Conservation (phyloP, 2,329 filamentous ascomycete species). For the Fusarium subglutinans region DNA sequence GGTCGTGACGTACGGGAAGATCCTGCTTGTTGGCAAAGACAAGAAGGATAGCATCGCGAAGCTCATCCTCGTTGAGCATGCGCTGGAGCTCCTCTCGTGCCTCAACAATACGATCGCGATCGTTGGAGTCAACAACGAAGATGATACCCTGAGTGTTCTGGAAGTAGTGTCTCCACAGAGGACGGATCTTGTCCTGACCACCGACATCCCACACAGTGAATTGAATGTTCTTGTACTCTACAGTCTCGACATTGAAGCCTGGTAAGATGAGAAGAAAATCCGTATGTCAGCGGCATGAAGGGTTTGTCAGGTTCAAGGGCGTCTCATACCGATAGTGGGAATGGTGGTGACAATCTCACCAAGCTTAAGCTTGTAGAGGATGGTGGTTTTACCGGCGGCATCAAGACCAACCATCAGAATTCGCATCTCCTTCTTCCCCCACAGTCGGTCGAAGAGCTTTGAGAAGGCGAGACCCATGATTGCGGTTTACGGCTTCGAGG, state of each 20-base stretch:
- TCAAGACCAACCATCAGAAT: constrained; percentile 99
- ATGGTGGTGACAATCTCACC: constrained; percentile 99
- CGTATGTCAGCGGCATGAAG: constrained; percentile 33
- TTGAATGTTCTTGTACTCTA: constrained; percentile 99
- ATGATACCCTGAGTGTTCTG: constrained; percentile 99
- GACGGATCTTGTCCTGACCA: constrained; percentile 99
- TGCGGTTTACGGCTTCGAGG: constrained; percentile 58
- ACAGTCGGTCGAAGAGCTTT: constrained; percentile 94
- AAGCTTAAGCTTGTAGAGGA: constrained; percentile 99
- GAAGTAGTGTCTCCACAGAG: constrained; percentile 99
- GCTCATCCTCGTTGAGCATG: constrained; percentile 99
- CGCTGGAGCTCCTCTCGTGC: constrained; percentile 95
- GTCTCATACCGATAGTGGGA: constrained; percentile 84
- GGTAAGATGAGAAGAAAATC: constrained; percentile 2
- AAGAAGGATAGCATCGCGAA: constrained; percentile 94
- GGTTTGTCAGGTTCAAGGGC: background rate
- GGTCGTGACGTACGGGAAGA: constrained; percentile 78
- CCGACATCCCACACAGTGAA: constrained; percentile 99
- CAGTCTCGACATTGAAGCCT: constrained; percentile 99
- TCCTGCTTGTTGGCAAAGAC: constrained; percentile 99
- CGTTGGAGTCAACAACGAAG: constrained; percentile 99
- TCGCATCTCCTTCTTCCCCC: constrained; percentile 99
- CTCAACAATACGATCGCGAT: constrained; percentile 97
- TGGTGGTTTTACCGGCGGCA: constrained; percentile 99
- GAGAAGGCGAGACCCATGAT: constrained; percentile 99